Base-by-base conservation (phyloP, 345 rosid genomes). In the Xanthoceras sorbifolium region DNA sequence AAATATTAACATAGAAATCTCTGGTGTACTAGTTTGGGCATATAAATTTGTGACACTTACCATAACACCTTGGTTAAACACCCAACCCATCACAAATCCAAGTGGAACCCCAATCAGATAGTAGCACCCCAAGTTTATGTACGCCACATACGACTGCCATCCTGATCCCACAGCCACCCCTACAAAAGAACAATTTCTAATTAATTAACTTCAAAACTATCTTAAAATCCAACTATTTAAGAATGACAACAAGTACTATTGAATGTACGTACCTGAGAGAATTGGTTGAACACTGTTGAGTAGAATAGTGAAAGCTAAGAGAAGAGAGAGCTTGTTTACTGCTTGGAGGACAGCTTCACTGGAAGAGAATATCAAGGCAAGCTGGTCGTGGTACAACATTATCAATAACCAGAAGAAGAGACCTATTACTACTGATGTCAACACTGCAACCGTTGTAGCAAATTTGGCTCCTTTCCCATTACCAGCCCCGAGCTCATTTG, bases 141-240 rank as follows among this genome's bases (percentile, higher is more conserved):
- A 95, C 0, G 98, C 99, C 75, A 93, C 94, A 11, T 87, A 88
- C 1, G 94, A 88, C 83, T 93, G 98, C 98, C 97, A 96, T 7
- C 99, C 99, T 6, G 98, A 96, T 59, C 99, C 99, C 57, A 96
- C 92, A 6, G 99, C 98, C 36, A 96, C 98, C 57, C 99, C 98
- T 93, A 18, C 62, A 78, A 54, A 22, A 20, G 29, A 72, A 0
- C 7, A 0, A 50, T 50, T 50, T 50, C 55, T 15, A n/a, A 4
- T n/a, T 12, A 42, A 42, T 11, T n/a, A n/a, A n/a, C n/a, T 15
- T 55, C 1, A 1, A 55, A 55, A 57, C 62, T 9, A 22, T 22
- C 2, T 22, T n/a, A n/a, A n/a, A n/a, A n/a, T n/a, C n/a, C n/a
- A n/a, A n/a, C n/a, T n/a, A n/a, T n/a, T n/a, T n/a, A n/a, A n/a